Conservation (phyloP, 805 yeast species). For the Candida cerambycidarum region DNA sequence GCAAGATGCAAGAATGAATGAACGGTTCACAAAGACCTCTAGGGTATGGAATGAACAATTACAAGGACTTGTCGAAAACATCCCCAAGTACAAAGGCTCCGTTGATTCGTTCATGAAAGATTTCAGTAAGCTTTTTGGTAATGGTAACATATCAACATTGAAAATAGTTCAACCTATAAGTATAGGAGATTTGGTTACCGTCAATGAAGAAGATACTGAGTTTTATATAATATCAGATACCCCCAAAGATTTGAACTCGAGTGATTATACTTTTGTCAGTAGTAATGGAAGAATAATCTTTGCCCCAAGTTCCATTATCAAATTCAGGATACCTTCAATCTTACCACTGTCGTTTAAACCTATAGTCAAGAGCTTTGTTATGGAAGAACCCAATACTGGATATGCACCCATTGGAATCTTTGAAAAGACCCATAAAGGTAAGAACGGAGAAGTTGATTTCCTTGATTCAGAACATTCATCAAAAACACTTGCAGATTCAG, state of each 20-base stretch:
- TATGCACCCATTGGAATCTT: slow-evolving; percentile 38
- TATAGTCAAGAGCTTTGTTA: slow-evolving; percentile 23
- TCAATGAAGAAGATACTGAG: slow-evolving; percentile 44
- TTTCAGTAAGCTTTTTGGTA: slow-evolving; percentile 11
- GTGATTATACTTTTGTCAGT: slow-evolving; percentile 56
- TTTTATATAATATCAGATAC: slow-evolving; percentile 55
- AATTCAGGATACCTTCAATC: slow-evolving; percentile 54
- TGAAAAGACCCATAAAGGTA: slow-evolving; percentile 3
- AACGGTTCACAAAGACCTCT: slow-evolving; percentile 20
- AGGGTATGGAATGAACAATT: slow-evolving; percentile 20
- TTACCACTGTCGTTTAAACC: slow-evolving; percentile 32
- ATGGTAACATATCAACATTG: slow-evolving; percentile 19
- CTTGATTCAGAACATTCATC: slow-evolving; percentile 36
- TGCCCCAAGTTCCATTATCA: slow-evolving; percentile 44
- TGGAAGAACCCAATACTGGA: slow-evolving; percentile 31
- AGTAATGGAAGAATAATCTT: slow-evolving; percentile 57
- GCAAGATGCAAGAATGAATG: slow-evolving; percentile 19
- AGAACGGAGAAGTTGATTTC: slow-evolving; percentile 19
- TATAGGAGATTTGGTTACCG: slow-evolving; percentile 65
- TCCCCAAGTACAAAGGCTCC: background rate
- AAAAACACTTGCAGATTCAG: slow-evolving; percentile 30
- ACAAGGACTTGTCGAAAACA: background rate
- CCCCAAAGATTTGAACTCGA: slow-evolving; percentile 50
- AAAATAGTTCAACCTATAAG: slow-evolving; percentile 24
- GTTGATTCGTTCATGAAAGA: background rate